Base-by-base conservation (phyloP, 1,284 basidiomycete species). In the Volvariella volvacea region DNA sequence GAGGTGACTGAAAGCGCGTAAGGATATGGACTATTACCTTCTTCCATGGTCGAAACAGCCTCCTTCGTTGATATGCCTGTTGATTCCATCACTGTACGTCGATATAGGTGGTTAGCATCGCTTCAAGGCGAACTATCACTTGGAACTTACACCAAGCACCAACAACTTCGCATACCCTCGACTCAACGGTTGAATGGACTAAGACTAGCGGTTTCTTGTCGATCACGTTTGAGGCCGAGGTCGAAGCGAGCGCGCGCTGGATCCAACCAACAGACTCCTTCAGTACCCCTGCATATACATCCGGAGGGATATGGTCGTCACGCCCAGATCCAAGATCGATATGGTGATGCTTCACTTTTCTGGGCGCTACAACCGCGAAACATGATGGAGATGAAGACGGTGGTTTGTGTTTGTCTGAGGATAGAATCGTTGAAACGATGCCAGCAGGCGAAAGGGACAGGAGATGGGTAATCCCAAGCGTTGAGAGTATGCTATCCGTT, bases 161-260 rank as follows among this genome's bases (percentile, higher is more conserved):
- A 42, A 78, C 78, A 21, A 77, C 73, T 8, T 77, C 77, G 47
- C 74, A 75, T 8, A 74, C 74, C 42, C 68, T 67, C 12, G 66
- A 62, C 50, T 81, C 79, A 12, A 64, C 60, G 7, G 61, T 58
- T 25, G 76, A 87, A 60, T 88, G 78, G n/a, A 90, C 76, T 32
- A 90, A 74, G 32, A 87, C 76, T 30, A 58, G 25, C 25, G 25
- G 25, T 28, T 12, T 28, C 25, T 28, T 28, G 59, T 3, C 70
- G 71, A 2, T 64, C 66, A 19, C 6, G 57, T 54, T 7, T 72
- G 51, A 0, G 71, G 70, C 15, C 67, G 55, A 14, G 58, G 52
- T 20, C 25, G 25, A 28, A 28, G 25, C 6, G 25, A 28, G 25
- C 6, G 25, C 25, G 12, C 25, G 25, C 6, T 28, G 25, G 25